phyloP scores from a whole-genome alignment of 225 moss, liverwort and hornwort genomes.

The Thuidium tamariscinum region DNA sequence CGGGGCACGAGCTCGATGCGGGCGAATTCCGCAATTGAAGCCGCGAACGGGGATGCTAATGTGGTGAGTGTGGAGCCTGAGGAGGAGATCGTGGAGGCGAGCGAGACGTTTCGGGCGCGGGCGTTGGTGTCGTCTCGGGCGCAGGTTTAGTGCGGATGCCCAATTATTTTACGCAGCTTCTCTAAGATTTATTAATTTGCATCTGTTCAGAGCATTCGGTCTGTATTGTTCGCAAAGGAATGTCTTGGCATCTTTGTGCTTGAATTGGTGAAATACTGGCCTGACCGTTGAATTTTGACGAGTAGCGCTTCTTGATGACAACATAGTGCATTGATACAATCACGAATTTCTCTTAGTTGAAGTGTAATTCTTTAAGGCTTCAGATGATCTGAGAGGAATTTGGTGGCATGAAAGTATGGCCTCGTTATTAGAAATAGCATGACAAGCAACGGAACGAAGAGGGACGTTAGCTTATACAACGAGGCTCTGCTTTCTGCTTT shows the following conservation, averaged over 20 bases:
- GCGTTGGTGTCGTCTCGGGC: conserved; percentile 25
- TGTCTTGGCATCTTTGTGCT: neutral
- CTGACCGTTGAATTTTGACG: neutral
- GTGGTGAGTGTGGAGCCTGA: neutral
- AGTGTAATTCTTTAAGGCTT: neutral
- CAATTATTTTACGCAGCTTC: neutral
- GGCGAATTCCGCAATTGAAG: neutral
- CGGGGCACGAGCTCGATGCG: neutral
- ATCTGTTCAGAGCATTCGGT: neutral
- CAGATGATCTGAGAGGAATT: neutral
- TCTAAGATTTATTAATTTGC: neutral
- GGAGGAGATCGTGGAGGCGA: conserved; percentile 10
- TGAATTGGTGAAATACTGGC: neutral
- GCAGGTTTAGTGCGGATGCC: conserved; percentile 6
- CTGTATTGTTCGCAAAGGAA: neutral
- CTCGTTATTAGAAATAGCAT: neutral
- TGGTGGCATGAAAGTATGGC: neutral
- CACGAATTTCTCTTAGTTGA: neutral
- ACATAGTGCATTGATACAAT: neutral
- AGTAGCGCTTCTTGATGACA: neutral
- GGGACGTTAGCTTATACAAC: neutral
- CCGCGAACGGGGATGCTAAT: neutral
- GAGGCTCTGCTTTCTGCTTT: neutral
- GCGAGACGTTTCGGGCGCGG: conserved; percentile 9
- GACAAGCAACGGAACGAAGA: neutral